Conservation (phyloP, 306 rosid species). For the Luffa acutangula region DNA sequence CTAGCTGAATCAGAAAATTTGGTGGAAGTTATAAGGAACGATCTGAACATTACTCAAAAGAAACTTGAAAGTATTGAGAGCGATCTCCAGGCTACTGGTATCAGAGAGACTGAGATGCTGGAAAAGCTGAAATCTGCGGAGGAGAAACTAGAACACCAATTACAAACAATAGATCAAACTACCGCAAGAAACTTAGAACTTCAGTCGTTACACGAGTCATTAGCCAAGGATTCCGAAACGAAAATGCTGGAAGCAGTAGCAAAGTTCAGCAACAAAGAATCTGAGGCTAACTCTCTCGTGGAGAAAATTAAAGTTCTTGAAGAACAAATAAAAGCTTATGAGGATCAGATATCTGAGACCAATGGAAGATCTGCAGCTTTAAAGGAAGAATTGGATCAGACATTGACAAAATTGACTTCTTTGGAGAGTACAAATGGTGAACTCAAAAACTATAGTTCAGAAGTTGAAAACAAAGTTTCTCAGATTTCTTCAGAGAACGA, state of each 20-base stretch:
- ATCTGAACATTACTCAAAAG: slow-evolving; percentile 59
- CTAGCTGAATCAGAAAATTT: slow-evolving; percentile 69
- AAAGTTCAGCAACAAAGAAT: slow-evolving; percentile 42
- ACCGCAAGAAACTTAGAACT: slow-evolving; percentile 56
- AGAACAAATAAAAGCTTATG: slow-evolving; percentile 30
- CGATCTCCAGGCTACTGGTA: slow-evolving; percentile 45
- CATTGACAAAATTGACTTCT: slow-evolving; percentile 41
- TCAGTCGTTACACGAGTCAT: slow-evolving; percentile 55
- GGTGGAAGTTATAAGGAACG: slow-evolving; percentile 55
- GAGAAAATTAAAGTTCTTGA: slow-evolving; percentile 57
- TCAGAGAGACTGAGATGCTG: slow-evolving; percentile 46
- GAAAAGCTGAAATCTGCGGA: slow-evolving; percentile 55
- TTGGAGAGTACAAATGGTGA: slow-evolving; percentile 53
- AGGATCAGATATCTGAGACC: slow-evolving; percentile 36
- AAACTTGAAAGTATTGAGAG: slow-evolving; percentile 48
- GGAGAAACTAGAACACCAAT: slow-evolving; percentile 47
- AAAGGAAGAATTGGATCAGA: slow-evolving; percentile 46
- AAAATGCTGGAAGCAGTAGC: slow-evolving; percentile 57
- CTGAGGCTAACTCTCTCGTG: slow-evolving; percentile 60
- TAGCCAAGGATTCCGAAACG: slow-evolving; percentile 51
- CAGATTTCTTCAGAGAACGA: slow-evolving; percentile 61
- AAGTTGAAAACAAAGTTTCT: slow-evolving; percentile 51
- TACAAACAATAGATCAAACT: slow-evolving; percentile 37
- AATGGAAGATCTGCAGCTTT: slow-evolving; percentile 29
- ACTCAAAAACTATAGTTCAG: slow-evolving; percentile 38